Evolutionary conservation across 2,329 filamentous ascomycete species (phyloP), one percentile per base, ranked within the genome.

Genomic region (Microdochium bolleyi): DNA sequence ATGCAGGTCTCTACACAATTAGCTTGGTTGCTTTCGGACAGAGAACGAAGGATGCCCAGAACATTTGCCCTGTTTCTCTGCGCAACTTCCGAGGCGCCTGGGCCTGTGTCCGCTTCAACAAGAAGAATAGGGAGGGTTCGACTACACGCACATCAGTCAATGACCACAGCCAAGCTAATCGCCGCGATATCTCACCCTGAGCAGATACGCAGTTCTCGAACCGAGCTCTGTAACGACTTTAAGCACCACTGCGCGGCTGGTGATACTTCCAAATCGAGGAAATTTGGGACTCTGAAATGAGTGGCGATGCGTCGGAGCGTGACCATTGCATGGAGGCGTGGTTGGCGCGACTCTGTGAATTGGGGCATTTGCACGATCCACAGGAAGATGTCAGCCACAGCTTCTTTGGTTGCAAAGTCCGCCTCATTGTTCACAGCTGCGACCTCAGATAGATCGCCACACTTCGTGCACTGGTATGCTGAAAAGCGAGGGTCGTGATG

Each of bases 1-100:
- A 97, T 86, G 57, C 89, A 85, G 19, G 89, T 92, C 68, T 97
- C 92, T 50, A 91, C 85, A 48, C 92, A 72, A 55, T 83, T 77
- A 4, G 84, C 69, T 8, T 82, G 75, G 52, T 84, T 80, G 53
- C 84, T 85, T 49, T 89, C 85, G 1, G 87, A 89, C 11, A 95
- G 75, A 3, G 76, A 80, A 57, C 84, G 85, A 10, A 97, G 73
- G 60, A 88, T 81, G 27, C 86, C 80, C 7, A 96, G 74, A 1
- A 82, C 81, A 53, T 83, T 81, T 50, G 85, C 78, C 53, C 88
- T 80, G 60, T 96, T 94, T 52, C 75, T 78, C 34, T 73, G 69
- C 4, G 79, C 69, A 2, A 83, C 64, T 34, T 75, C 71, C 41
- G 67, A 62, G 11, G 19, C 24, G 16, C 75, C 67, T 37, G 56